A percentile compares a stretch with the other conserved stretches of the same genome.
Conservation (phyloP, 2,329 filamentous ascomycete genomes). For the Diaporthe vexans region DNA sequence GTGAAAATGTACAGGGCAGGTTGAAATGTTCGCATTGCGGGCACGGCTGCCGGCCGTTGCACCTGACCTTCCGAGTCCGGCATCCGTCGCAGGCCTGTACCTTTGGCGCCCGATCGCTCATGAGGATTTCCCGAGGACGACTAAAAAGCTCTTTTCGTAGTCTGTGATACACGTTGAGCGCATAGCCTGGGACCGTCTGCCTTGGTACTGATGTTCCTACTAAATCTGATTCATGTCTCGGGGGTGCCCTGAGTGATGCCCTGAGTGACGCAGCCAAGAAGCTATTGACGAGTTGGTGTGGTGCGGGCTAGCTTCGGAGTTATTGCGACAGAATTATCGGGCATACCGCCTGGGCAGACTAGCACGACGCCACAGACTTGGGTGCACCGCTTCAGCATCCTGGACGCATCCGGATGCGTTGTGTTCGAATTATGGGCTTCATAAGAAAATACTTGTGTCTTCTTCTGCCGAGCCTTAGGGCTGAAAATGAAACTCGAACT, state of each 20-base stretch:
- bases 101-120: slow-evolving; percentile 18
- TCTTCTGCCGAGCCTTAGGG: background rate
- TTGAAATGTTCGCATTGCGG: slow-evolving; percentile 58
- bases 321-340: slow-evolving; percentile 11
- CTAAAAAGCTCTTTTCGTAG: background rate
- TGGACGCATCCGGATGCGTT: background rate
- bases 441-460: background rate
- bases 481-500: no score
- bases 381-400: background rate
- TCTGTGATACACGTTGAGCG: background rate
- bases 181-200: background rate
- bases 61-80: slow-evolving; percentile 44
- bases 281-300: slow-evolving; percentile 7
- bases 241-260: background rate
- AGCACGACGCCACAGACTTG: slow-evolving; percentile 13
- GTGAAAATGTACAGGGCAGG: slow-evolving; percentile 60
- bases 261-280: slow-evolving; percentile 19
- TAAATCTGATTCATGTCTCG: background rate
- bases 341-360: background rate
- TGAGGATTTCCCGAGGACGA: background rate
- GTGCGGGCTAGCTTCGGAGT: slow-evolving; percentile 27
- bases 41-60: slow-evolving; percentile 58
- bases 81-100: slow-evolving; percentile 42
- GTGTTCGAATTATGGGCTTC: background rate
- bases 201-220: background rate